These are phyloP conservation scores for Cyclotella kingstonii DNA, from an alignment of 108 stramenopile species.

Conservation along the genomic window DNA sequence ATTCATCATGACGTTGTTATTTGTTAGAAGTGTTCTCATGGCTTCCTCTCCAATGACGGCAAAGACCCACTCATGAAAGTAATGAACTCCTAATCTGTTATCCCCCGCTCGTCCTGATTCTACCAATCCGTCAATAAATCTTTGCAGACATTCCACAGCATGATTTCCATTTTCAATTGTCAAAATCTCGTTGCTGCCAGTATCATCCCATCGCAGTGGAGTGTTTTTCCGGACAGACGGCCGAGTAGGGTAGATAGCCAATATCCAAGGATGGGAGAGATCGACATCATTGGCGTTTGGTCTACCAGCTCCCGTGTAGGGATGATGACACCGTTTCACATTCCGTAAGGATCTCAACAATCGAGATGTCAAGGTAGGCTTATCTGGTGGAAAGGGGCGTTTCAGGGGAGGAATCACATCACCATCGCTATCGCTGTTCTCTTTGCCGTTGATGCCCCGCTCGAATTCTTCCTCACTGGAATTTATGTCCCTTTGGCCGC, in stretches of 20 bases:
- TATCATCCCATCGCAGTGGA: too few species aligned
- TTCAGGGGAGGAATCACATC: neutral
- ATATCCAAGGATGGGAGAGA: slow-evolving; percentile 68
- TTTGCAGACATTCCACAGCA: slow-evolving; percentile 67
- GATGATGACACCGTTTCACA: slow-evolving; percentile 45
- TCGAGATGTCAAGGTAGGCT: slow-evolving; percentile 15
- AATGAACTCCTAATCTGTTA: slow-evolving; percentile 57
- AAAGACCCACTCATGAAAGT: slow-evolving; percentile 67
- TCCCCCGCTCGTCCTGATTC: slow-evolving; percentile 82
- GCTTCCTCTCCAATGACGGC: slow-evolving; percentile 28
- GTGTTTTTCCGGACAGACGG: too few species aligned
- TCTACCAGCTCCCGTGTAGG: slow-evolving; percentile 50
- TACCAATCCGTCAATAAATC: slow-evolving; percentile 69
- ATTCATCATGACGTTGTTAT: neutral
- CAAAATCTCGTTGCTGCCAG: slow-evolving; percentile 30
- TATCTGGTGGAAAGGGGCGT: slow-evolving; percentile 6
- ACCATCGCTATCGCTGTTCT: slow-evolving; percentile 4
- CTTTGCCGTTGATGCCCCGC: slow-evolving; percentile 5
- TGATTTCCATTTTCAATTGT: slow-evolving; percentile 62
- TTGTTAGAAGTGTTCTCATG: neutral
- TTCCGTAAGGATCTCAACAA: slow-evolving; percentile 12
- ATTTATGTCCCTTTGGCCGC: slow-evolving; percentile 14
- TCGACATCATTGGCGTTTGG: slow-evolving; percentile 78
- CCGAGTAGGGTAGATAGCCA: slow-evolving; percentile 27
- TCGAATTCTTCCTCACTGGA: slow-evolving; percentile 3